These are phyloP conservation scores for Backusella sp. DNA, from an alignment of 192 early-diverging fungal genomes.

Conservation along the genomic window DNA sequence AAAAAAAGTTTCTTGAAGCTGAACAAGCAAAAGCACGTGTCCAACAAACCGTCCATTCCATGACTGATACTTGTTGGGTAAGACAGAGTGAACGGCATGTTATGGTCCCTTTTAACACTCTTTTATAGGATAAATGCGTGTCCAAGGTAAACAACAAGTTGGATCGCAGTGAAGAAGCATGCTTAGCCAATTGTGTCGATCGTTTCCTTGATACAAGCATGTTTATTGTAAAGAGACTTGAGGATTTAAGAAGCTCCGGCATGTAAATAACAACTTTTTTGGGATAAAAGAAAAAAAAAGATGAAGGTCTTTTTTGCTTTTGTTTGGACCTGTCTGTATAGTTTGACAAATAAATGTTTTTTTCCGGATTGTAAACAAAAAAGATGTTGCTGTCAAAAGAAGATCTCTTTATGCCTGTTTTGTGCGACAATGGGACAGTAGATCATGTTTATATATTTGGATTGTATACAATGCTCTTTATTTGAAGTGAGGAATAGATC, in stretches of 20 bases:
- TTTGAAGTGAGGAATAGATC: neutral
- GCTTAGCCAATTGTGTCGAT: constrained; percentile 70
- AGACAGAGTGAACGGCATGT: constrained; percentile 3
- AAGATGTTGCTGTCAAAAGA: neutral
- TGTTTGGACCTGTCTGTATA: neutral
- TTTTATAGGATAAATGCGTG: constrained; percentile 37
- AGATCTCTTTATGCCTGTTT: neutral
- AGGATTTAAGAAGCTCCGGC: constrained; percentile 38
- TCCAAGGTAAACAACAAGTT: constrained; percentile 49
- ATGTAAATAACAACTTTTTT: constrained; percentile 20
- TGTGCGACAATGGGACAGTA: neutral
- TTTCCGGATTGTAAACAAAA: neutral
- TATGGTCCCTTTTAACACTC: neutral
- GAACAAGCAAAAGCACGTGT: constrained; percentile 44
- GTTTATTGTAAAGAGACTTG: constrained; percentile 58
- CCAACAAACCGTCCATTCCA: constrained; percentile 41
- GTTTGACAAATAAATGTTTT: constrained; percentile 5
- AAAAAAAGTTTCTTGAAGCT: constrained; percentile 33
- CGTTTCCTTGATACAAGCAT: constrained; percentile 67
- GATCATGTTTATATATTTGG: neutral
- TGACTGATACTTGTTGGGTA: constrained; percentile 56
- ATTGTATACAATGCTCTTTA: neutral
- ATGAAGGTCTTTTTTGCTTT: neutral
- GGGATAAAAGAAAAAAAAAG: neutral
- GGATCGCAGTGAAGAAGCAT: constrained; percentile 51